Percentiles rank a stretch among this genome's conserved stretches.
Conservation (phyloP, 192 early-diverging fungal species). For the Radiomyces spectabilis region DNA sequence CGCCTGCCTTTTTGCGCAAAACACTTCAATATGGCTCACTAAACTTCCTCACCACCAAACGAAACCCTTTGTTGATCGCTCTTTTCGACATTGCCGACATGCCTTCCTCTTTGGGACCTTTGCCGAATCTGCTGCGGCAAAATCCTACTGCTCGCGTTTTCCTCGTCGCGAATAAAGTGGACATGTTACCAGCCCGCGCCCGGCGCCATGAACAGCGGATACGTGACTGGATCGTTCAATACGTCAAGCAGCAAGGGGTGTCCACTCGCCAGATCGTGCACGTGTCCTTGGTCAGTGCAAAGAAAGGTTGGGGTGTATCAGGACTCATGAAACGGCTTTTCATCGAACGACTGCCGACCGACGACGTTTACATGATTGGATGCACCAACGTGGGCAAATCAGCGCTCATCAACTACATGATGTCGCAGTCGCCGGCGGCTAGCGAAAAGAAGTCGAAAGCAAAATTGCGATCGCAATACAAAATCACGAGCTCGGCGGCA, state of each 20-base stretch:
- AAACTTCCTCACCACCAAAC: conserved; percentile 44
- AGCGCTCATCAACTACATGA: conserved; percentile 59
- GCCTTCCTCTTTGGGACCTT: conserved; percentile 48
- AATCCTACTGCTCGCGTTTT: conserved; percentile 36
- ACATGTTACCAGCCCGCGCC: conserved; percentile 53
- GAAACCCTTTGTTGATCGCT: conserved; percentile 43
- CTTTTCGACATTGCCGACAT: conserved; percentile 66
- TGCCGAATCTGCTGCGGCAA: conserved; percentile 31
- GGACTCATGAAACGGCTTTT: conserved; percentile 38
- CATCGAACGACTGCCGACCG: conserved; percentile 25
- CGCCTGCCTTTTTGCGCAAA: conserved; percentile 28
- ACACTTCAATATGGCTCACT: conserved; percentile 41
- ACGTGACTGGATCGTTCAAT: conserved; percentile 40
- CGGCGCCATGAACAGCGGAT: conserved; percentile 40
- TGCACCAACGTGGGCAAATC: conserved; percentile 76
- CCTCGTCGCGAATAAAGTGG: conserved; percentile 65
- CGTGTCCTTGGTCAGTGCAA: conserved; percentile 51
- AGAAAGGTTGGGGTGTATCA: conserved; percentile 47
- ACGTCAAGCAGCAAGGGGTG: conserved; percentile 30
- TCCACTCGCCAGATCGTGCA: conserved; percentile 21
- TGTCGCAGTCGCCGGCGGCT: conserved; percentile 40
- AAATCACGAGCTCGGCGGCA: conserved; percentile 49
- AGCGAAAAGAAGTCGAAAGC: conserved; percentile 11
- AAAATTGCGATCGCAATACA: conserved; percentile 22
- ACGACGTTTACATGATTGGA: conserved; percentile 66